Conservation (phyloP, 805 yeast genomes). For the Wickerhamiella azyma region DNA sequence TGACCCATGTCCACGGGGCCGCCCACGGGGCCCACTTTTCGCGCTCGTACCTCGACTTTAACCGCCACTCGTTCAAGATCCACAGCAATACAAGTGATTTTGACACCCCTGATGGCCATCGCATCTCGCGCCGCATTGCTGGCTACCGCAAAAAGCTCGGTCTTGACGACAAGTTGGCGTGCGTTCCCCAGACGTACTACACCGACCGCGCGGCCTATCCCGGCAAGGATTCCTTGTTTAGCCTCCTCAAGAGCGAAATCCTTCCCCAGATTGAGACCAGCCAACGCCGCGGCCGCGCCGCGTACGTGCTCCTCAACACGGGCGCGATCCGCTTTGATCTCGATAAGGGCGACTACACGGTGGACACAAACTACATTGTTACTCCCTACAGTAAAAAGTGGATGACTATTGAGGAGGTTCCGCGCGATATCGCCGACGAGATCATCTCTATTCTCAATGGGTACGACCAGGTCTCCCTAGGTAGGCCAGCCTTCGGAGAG, state of each 20-base stretch:
- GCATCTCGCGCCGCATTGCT: constrained; percentile 33
- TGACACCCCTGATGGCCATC: constrained; percentile 40
- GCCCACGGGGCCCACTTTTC: constrained; percentile 25
- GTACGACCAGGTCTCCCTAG: constrained; percentile 14
- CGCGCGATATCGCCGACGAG: constrained; percentile 41
- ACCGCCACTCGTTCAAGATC: constrained; percentile 48
- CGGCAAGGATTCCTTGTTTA: constrained; percentile 41
- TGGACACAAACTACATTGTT: constrained; percentile 63
- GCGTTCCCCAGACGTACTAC: constrained; percentile 50
- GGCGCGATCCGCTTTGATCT: constrained; percentile 81
- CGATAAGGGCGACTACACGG: constrained; percentile 69
- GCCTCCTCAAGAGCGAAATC: constrained; percentile 43
- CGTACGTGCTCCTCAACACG: constrained; percentile 59
- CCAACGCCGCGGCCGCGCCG: constrained; percentile 18
- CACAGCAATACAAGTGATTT: constrained; percentile 35
- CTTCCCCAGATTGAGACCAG: constrained; percentile 31
- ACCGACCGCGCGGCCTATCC: constrained; percentile 54
- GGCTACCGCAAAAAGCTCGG: constrained; percentile 35
- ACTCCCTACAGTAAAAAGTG: constrained; percentile 76
- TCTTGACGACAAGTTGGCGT: constrained; percentile 44
- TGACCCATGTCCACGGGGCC: too few relatives aligned
- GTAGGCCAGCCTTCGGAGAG: background rate
- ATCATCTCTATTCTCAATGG: constrained; percentile 42
- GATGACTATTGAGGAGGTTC: constrained; percentile 48
- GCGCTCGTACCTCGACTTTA: constrained; percentile 76